Evolutionary conservation across 2,329 filamentous ascomycete species (phyloP).

Genomic region (Epichloe baconii): DNA sequence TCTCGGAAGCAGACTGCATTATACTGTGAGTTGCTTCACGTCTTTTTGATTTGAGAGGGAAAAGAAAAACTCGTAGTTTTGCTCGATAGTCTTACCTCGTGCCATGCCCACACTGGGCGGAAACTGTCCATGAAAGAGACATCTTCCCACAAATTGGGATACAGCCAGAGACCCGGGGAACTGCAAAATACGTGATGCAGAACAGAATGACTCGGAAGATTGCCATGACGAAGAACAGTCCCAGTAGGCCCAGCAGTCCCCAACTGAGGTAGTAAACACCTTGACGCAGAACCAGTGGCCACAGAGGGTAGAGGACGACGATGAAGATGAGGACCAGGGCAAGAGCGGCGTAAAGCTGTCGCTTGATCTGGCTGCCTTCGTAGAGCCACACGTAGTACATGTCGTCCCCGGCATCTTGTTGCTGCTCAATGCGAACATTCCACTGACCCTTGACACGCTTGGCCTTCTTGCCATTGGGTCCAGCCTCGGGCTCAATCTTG

Average conservation of each 20-base stretch:
- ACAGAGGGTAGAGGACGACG: constrained; percentile 88
- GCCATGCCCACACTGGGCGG: constrained; percentile 93
- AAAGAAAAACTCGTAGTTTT: too few species aligned
- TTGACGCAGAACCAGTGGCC: constrained; percentile 80
- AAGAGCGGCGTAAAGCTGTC: constrained; percentile 78
- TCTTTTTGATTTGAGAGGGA: neutral
- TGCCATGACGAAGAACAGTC: constrained; percentile 92
- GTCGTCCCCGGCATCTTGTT: constrained; percentile 77
- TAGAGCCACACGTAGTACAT: constrained; percentile 97
- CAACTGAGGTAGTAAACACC: constrained; percentile 97
- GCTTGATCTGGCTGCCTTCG: constrained; percentile 86
- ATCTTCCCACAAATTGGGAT: constrained; percentile 95
- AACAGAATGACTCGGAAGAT: constrained; percentile 95
- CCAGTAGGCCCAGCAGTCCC: constrained; percentile 79
- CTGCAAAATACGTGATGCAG: constrained; percentile 75
- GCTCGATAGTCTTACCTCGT: constrained; percentile 55
- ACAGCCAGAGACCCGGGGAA: constrained; percentile 93
- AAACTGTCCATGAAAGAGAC: constrained; percentile 98
- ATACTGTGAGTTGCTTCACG: neutral
- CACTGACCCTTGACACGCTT: constrained; percentile 93
- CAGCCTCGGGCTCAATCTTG: constrained; percentile 60
- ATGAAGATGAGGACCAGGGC: constrained; percentile 76
- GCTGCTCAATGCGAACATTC: constrained; percentile 90
- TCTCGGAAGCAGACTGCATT: constrained; percentile 13
- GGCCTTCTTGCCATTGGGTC: constrained; percentile 49